phyloP scores from a whole-genome alignment of 371 early-diverging fungal genomes.

The Conidiobolus incongruus region DNA sequence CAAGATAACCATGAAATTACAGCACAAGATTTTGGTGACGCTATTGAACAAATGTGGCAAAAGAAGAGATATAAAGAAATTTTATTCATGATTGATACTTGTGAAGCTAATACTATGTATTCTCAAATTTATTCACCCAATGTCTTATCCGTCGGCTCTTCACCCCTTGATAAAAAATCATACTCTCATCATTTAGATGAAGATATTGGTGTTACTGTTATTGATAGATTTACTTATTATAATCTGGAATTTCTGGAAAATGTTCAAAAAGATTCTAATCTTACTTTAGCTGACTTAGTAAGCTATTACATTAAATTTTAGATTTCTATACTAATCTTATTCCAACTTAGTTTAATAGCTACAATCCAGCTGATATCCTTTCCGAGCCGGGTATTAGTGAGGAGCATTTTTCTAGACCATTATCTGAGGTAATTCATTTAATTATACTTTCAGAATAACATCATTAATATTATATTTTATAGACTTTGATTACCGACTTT shows the following conservation, averaged over 20 bases:
- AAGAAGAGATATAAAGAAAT: conserved; percentile 87
- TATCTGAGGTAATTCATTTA: too few relatives aligned
- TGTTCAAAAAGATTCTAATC: conserved; percentile 14
- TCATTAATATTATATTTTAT: too few relatives aligned
- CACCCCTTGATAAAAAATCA: conserved; percentile 64
- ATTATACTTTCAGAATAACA: too few relatives aligned
- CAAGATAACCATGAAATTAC: conserved; percentile 93
- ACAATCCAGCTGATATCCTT: too few relatives aligned
- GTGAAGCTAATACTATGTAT: conserved; percentile 92
- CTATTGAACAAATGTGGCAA: conserved; percentile 89
- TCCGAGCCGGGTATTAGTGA: too few relatives aligned
- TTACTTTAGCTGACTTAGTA: too few relatives aligned
- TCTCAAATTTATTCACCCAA: conserved; percentile 76
- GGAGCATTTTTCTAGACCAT: too few relatives aligned
- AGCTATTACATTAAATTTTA: too few relatives aligned
- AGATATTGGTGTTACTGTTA: conserved; percentile 87
- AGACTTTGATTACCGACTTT: too few relatives aligned
- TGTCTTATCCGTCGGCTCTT: conserved; percentile 74
- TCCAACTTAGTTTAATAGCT: too few relatives aligned
- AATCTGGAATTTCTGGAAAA: conserved; percentile 74
- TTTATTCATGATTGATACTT: conserved; percentile 90
- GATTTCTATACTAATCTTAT: too few relatives aligned
- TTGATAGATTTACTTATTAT: conserved; percentile 89
- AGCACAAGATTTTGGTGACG: conserved; percentile 79
- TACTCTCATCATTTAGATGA: conserved; percentile 83